Base-by-base conservation (phyloP, 106 monocot species). In the Hemerocallis citrina region DNA sequence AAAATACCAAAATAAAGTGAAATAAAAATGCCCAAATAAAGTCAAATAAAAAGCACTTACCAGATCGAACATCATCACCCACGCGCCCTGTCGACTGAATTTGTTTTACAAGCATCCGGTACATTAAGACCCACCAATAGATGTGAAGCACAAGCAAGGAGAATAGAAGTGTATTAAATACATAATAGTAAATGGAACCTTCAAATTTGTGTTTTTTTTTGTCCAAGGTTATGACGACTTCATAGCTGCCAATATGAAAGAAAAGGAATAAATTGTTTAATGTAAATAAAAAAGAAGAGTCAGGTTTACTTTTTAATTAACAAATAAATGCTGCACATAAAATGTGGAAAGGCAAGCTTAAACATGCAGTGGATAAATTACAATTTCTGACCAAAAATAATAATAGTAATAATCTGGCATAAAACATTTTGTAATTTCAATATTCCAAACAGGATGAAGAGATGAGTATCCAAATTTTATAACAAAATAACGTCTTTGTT, bases 111-210 rank as follows among this genome's bases (percentile, higher is more conserved):
- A 96, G 86, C 90, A 96, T 91, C 54, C 96, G 81, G 52, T 59
- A 91, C 12, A 91, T 96, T 47, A 91, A 73, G 9, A 88, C 84
- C 90, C 86, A 84, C 96, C 96, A 96, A 69, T 90, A 81, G 22
- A 80, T 66, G 55, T 80, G 80, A 54, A 81, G 57, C 25, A 85
- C 73, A 64, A 80, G 62, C 49, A 79, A 40, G 11, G 67, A 56
- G 42, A 79, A 61, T 48, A 78, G 54, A 32, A 84, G 70, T 8
- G 67, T 72, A 66, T 89, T 89, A 77, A 89, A 89, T 7, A 81
- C 74, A 59, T 84, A 89, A 62, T 89, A 81, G 36, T 79, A 88
- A 59, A 82, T 73, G 50, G 87, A 75, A 36, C 87, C 87, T 73
- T 88, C 79, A 56, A 64, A 20, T 54, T 75, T 78, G 70, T 82